A percentile compares a stretch with the other conserved stretches of the same genome.
These are phyloP conservation scores for Colletotrichum sp. DNA, from an alignment of 2,329 filamentous ascomycete species.

Conservation along the genomic window DNA sequence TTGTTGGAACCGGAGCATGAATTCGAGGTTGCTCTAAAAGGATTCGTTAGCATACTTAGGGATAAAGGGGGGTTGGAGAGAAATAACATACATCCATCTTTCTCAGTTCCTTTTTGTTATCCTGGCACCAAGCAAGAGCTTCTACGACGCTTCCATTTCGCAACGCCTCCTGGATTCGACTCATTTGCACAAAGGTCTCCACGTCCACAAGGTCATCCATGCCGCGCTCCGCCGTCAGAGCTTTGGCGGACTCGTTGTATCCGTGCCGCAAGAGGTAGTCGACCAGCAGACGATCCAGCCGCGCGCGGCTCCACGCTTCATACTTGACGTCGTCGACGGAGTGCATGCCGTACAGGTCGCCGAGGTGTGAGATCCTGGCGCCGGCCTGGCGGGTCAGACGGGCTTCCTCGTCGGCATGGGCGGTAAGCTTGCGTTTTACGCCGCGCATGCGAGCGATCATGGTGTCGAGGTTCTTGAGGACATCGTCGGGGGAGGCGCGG, in stretches of 20 bases:
- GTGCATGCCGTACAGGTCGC: slow-evolving; percentile 79
- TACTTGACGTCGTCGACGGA: slow-evolving; percentile 91
- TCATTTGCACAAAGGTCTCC: slow-evolving; percentile 84
- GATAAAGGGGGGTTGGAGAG: background rate
- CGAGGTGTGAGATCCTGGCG: slow-evolving; percentile 80
- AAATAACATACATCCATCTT: slow-evolving; percentile 73
- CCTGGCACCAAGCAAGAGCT: slow-evolving; percentile 87
- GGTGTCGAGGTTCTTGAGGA: slow-evolving; percentile 80
- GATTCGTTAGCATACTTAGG: background rate
- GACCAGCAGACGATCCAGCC: slow-evolving; percentile 85
- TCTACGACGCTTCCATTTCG: slow-evolving; percentile 74
- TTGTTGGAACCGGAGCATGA: slow-evolving; percentile 91
- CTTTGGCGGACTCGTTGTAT: slow-evolving; percentile 77
- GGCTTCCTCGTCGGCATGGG: slow-evolving; percentile 79
- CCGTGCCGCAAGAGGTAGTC: slow-evolving; percentile 90
- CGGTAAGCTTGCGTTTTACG: slow-evolving; percentile 85
- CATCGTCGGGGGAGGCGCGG: slow-evolving; percentile 67
- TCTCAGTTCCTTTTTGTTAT: slow-evolving; percentile 91
- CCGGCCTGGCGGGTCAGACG: slow-evolving; percentile 76
- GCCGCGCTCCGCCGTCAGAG: slow-evolving; percentile 75
- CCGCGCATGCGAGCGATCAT: slow-evolving; percentile 87
- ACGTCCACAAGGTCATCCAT: slow-evolving; percentile 88
- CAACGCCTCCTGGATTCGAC: slow-evolving; percentile 77
- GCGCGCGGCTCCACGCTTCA: slow-evolving; percentile 83
- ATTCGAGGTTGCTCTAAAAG: slow-evolving; percentile 79